Conservation (phyloP, 805 yeast genomes). For the Hyphopichia homilentoma region DNA sequence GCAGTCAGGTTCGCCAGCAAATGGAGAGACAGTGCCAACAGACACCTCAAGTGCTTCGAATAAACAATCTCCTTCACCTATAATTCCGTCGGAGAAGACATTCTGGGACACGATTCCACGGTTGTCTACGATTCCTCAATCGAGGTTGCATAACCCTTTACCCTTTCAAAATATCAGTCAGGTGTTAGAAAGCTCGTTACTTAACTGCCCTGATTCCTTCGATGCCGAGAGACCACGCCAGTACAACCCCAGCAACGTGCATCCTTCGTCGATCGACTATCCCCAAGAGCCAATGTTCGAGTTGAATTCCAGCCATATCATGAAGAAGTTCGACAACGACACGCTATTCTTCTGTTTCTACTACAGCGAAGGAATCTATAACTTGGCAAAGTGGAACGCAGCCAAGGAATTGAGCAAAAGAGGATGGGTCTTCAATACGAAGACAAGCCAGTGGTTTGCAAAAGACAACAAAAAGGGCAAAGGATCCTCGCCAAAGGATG, state of each 20-base stretch:
- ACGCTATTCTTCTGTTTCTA: conserved; percentile 91
- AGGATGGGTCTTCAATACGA: conserved; percentile 79
- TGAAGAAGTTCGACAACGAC: conserved; percentile 75
- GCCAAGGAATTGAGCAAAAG: conserved; percentile 75
- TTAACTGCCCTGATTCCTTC: conserved; percentile 90
- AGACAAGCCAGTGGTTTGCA: conserved; percentile 77
- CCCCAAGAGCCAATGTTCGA: conserved; percentile 82
- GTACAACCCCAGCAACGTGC: conserved; percentile 76
- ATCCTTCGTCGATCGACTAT: conserved; percentile 84
- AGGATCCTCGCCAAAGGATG: conserved; percentile 5
- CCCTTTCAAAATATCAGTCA: conserved; percentile 51
- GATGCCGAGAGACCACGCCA: conserved; percentile 83
- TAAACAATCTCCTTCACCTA: conserved; percentile 15
- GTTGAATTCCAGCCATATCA: conserved; percentile 54
- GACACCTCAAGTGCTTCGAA: background rate
- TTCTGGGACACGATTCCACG: conserved; percentile 21
- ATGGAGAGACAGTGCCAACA: background rate
- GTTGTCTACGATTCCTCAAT: conserved; percentile 29
- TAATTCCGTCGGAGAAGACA: conserved; percentile 8
- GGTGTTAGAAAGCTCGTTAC: conserved; percentile 69
- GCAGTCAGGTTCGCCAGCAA: conserved; percentile 5
- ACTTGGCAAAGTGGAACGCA: conserved; percentile 46
- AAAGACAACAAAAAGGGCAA: conserved; percentile 52
- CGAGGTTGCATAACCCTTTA: conserved; percentile 49
- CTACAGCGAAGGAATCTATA: conserved; percentile 49